Evolutionary conservation across 2,329 filamentous ascomycete species (phyloP), one percentile per base, ranked within the genome.

Genomic region (Emergomyces pasteurianus): DNA sequence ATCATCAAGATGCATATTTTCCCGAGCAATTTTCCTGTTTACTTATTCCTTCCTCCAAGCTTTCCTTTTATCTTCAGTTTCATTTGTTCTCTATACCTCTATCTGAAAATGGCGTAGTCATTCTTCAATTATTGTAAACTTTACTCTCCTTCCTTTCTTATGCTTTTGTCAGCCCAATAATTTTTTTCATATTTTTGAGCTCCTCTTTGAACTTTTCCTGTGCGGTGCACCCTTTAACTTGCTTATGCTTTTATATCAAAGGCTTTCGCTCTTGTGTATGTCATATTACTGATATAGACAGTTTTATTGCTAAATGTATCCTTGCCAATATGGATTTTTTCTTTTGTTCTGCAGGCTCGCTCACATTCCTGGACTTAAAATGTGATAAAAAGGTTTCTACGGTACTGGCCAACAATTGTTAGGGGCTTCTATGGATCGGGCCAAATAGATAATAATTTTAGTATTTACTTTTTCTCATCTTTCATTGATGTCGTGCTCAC

Each of bases 361-460:
- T 46, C 31, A n/a, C 21, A 6, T 46, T 31, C n/a, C 38, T 28
- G 21, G 53, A n/a, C 53, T 28, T 40, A 56, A 14, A 23, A 21
- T 55, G 6, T 55, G 14, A 38, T 40, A 36, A 8, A 54, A 21
- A 18, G 31, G 34, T 55, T 23, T 55, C 31, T 12, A 26, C 18
- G 52, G 21, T 8, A n/a, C 21, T 9, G 21, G 16, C 53, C 23
- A 28, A 40, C 31, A 43, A 7, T 43, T 40, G 21, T 34, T 26
- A 43, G 10, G 8, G 36, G 18, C 14, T 42, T 28, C 28, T 28
- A 56, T 42, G 40, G 36, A 56, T 23, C 36, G 53, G 6, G 43
- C n/a, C 16, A 36, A 42, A 42, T 56, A 56, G 53, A 56, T 56
- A 56, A 56, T 56, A 56, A 56, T 42, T n/a, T 18, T 28, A 43